Base-by-base conservation (phyloP, 805 yeast species). In the Soucietia sequanensis region DNA sequence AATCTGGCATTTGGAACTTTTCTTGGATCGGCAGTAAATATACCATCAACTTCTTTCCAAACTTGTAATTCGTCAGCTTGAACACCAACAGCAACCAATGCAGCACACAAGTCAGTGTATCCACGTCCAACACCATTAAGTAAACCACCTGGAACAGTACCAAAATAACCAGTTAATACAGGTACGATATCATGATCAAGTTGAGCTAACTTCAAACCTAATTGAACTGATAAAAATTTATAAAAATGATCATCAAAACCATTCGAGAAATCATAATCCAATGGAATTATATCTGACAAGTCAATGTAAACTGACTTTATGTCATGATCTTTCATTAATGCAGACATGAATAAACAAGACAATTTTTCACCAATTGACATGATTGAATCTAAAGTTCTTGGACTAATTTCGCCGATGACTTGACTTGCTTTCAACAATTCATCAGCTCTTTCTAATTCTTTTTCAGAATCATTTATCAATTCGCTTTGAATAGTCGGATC, bases 21-120 rank as follows among this genome's bases (percentile, higher is more conserved):
- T 42, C 99, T 74, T 26, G 99, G 99, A 58, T 93, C 99, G 3
- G 99, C 99, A 0, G 98, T 90, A 69, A 93, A 93, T 25, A 93
- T 93, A 50, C 99, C 99, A 58, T 93, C 99, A 34, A 93, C 99
- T 68, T 93, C 99, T 53, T 93, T 93, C 99, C 99, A 93, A 32
- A 93, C 87, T 66, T 93, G 99, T 43, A 93, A 72, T 63, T 93
- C 99, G 29, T 88, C 95, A 4, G 98, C 97, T 43, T 74, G 78
- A 32, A 84, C 63, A 1, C 97, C 99, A 19, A 93, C 98, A 0
- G 99, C 96, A 25, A 89, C 76, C 53, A 93, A 72, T 1, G 98
- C 99, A 13, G 99, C 99, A 70, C 99, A 93, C 49, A 93, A 69
- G 60, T 93, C 99, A 7, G 99, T 93, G 63, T 93, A 93, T 24